A percentile compares a stretch with the other conserved stretches of the same genome.
Evolutionary conservation across 495 filamentous ascomycete species (phyloP).

Genomic region (Xylaria curta): DNA sequence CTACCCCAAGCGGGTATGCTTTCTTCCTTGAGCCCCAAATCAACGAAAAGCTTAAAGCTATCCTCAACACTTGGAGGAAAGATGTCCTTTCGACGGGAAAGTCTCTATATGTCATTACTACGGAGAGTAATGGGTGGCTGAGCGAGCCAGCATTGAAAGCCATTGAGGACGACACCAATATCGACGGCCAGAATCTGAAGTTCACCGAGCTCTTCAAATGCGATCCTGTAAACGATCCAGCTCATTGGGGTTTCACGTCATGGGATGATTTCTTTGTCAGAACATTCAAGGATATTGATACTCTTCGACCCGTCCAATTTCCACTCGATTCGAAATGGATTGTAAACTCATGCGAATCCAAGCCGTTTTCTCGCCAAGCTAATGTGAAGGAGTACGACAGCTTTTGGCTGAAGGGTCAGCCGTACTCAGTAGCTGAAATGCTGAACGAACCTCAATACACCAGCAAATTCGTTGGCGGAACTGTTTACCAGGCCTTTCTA

Average conservation of each 20-base stretch:
- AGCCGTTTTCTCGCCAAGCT: slow-evolving; percentile 45
- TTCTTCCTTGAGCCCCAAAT: slow-evolving; percentile 62
- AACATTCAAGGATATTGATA: slow-evolving; percentile 45
- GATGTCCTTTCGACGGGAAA: slow-evolving; percentile 52
- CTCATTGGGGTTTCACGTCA: slow-evolving; percentile 60
- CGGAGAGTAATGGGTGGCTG: slow-evolving; percentile 57
- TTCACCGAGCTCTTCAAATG: slow-evolving; percentile 52
- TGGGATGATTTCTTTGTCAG: slow-evolving; percentile 72
- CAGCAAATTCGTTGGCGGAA: slow-evolving; percentile 55
- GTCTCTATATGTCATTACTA: slow-evolving; percentile 56
- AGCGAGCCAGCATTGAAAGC: slow-evolving; percentile 37
- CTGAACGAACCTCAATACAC: slow-evolving; percentile 35
- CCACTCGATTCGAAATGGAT: slow-evolving; percentile 53
- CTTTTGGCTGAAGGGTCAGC: slow-evolving; percentile 68
- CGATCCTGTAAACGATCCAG: slow-evolving; percentile 35
- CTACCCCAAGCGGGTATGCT: slow-evolving; percentile 61
- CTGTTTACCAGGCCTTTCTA: slow-evolving; percentile 64
- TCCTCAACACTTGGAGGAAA: slow-evolving; percentile 63
- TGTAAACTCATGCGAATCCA: slow-evolving; percentile 64
- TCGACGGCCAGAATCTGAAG: slow-evolving; percentile 22
- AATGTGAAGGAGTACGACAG: slow-evolving; percentile 37
- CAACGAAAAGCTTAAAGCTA: slow-evolving; percentile 60
- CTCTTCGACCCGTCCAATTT: slow-evolving; percentile 54
- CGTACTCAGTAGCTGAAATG: slow-evolving; percentile 61
- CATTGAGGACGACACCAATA: slow-evolving; percentile 34